phyloP scores from a whole-genome alignment of 306 rosid genomes.

The Coriaria nepalensis region DNA sequence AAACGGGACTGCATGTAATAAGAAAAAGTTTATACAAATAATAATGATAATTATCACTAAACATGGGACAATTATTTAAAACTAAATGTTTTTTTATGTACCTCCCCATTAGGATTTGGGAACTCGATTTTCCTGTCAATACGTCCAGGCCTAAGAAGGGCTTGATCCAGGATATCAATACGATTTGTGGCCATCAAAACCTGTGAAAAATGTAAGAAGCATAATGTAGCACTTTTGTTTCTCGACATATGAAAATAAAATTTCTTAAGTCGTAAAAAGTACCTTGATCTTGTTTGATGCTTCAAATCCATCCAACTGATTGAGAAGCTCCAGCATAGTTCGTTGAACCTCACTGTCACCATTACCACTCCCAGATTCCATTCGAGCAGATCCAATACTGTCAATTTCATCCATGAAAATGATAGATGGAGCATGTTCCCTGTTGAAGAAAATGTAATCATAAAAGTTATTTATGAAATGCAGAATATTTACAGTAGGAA shows the following conservation, averaged over 20 bases:
- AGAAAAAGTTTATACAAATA: no score
- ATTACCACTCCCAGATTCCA: slow-evolving; percentile 98
- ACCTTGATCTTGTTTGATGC: slow-evolving; percentile 93
- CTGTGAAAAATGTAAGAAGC: slow-evolving; percentile 24
- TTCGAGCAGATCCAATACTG: slow-evolving; percentile 41
- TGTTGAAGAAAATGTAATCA: no score
- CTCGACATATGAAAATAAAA: neutral
- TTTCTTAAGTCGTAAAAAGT: neutral
- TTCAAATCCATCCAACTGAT: slow-evolving; percentile 91
- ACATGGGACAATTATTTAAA: no score
- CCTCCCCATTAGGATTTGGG: slow-evolving; percentile 87
- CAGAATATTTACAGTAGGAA: no score
- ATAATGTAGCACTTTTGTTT: neutral
- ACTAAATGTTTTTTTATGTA: neutral
- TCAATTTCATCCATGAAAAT: no score
- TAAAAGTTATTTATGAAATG: no score
- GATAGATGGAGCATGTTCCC: no score
- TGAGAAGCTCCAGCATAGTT: slow-evolving; percentile 92
- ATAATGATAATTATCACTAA: no score
- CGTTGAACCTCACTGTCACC: slow-evolving; percentile 96
- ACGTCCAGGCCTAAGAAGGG: slow-evolving; percentile 86
- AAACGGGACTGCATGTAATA: slow-evolving; percentile 48
- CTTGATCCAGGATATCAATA: slow-evolving; percentile 90
- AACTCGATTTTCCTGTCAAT: slow-evolving; percentile 86
- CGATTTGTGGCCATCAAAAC: slow-evolving; percentile 95